phyloP scores from a whole-genome alignment of 2,329 filamentous ascomycete genomes.

The Cadophora sp. region DNA sequence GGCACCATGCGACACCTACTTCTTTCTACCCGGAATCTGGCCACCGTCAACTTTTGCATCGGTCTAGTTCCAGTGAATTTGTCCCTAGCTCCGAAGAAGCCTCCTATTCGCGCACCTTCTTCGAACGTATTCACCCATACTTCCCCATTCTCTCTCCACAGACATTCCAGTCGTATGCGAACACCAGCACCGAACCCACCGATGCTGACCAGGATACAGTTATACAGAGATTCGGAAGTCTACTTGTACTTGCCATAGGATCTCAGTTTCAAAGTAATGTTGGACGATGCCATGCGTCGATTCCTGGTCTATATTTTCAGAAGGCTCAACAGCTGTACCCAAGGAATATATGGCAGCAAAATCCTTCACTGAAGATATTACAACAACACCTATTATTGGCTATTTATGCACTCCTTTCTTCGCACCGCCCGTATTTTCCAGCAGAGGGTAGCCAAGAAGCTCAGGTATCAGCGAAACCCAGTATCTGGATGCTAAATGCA shows the following conservation, averaged over 20 bases:
- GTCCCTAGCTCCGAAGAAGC: neutral
- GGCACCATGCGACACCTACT: neutral
- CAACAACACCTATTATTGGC: neutral
- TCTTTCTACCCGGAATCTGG: neutral
- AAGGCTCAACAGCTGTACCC: conserved; percentile 2
- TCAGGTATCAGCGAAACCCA: neutral
- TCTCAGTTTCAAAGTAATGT: neutral
- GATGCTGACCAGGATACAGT: neutral
- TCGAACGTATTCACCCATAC: conserved; percentile 7
- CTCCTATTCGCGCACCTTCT: neutral
- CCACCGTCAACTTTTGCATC: neutral
- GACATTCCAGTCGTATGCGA: neutral
- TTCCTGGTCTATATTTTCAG: conserved; percentile 3
- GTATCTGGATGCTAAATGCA: conserved; percentile 16
- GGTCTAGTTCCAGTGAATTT: neutral
- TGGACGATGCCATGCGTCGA: neutral
- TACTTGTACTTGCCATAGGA: conserved; percentile 10
- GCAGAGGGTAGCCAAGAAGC: neutral
- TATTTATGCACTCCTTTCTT: conserved; percentile 1
- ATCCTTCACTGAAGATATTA: neutral
- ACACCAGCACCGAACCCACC: neutral
- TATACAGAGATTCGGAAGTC: neutral
- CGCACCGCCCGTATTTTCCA: neutral
- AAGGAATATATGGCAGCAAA: neutral
- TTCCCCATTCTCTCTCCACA: conserved; percentile 9